Conservation (phyloP, 768 basidiomycete species). For the Phanerochaete carnosa region DNA sequence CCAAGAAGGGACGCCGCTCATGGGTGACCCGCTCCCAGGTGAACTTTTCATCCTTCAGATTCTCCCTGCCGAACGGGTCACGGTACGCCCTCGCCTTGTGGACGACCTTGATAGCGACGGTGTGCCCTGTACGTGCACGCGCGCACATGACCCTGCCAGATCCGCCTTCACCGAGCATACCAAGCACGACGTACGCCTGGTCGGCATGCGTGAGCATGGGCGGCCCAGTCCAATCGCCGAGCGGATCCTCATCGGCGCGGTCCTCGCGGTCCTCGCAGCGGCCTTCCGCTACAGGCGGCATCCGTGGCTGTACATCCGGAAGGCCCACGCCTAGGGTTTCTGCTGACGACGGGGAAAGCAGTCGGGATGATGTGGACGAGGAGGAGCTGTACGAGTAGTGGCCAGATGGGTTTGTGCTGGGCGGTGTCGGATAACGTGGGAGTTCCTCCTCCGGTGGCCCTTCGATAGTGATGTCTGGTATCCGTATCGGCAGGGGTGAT, state of each 20-base stretch:
- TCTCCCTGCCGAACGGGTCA: background rate
- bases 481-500: background rate
- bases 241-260: background rate
- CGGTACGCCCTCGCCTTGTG: constrained; percentile 17
- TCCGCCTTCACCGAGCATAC: constrained; percentile 14
- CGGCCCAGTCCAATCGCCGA: background rate
- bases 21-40: constrained; percentile 13
- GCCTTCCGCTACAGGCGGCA: background rate
- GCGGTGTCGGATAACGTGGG: background rate
- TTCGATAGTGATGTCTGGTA: background rate
- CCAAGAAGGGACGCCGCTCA: constrained; percentile 6
- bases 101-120: constrained; percentile 23
- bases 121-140: constrained; percentile 4
- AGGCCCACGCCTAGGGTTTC: background rate
- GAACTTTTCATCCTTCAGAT: constrained; percentile 14
- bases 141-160: constrained; percentile 20
- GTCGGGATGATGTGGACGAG: background rate
- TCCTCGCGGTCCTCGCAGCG: background rate
- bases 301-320: background rate
- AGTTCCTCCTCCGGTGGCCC: background rate
- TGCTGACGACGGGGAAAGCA: background rate
- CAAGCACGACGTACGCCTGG: constrained; percentile 15
- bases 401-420: background rate
- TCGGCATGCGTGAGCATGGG: background rate
- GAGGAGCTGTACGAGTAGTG: background rate